Evolutionary conservation across 2,329 filamentous ascomycete genomes (phyloP).

Genomic region (Metarhizium brunneum): DNA sequence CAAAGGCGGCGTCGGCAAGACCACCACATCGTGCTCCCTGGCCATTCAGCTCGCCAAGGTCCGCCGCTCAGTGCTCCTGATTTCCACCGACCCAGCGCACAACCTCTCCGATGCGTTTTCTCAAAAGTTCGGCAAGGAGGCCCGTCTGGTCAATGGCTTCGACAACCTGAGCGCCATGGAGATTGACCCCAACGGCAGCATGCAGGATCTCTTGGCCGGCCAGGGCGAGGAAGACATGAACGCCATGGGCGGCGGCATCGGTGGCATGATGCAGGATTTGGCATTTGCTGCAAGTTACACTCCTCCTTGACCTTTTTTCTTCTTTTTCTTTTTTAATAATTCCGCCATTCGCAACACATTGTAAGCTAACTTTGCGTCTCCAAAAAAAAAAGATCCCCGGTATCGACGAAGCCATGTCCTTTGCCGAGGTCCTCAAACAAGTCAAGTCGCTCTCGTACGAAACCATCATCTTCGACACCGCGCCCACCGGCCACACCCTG

Average conservation of each 20-base stretch:
- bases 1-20: slow-evolving; percentile 98
- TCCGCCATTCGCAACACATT: too few relatives aligned
- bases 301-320: too few relatives aligned
- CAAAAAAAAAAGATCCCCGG: slow-evolving; percentile 65
- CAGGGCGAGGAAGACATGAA: slow-evolving; percentile 60
- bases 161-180: slow-evolving; percentile 96
- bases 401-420: slow-evolving; percentile 99
- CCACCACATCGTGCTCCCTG: slow-evolving; percentile 96
- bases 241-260: slow-evolving; percentile 64
- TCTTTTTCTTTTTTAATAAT: neutral
- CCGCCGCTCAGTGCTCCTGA: slow-evolving; percentile 91
- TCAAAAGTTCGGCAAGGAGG: slow-evolving; percentile 99
- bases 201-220: slow-evolving; percentile 83
- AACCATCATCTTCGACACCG: slow-evolving; percentile 98
- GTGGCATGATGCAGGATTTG: slow-evolving; percentile 97
- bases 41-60: slow-evolving; percentile 95
- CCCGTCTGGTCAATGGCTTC: slow-evolving; percentile 83
- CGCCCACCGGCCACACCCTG: slow-evolving; percentile 93
- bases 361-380: too few relatives aligned
- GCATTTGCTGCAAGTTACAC: slow-evolving; percentile 65
- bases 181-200: slow-evolving; percentile 95
- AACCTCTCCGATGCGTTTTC: slow-evolving; percentile 97
- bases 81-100: slow-evolving; percentile 96
- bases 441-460: slow-evolving; percentile 99
- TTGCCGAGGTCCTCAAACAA: slow-evolving; percentile 97